Percentiles rank a stretch among this genome's conserved stretches.
These are phyloP conservation scores for Tieghemiomyces parasiticus DNA, from an alignment of 192 early-diverging fungal genomes.

Conservation along the genomic window DNA sequence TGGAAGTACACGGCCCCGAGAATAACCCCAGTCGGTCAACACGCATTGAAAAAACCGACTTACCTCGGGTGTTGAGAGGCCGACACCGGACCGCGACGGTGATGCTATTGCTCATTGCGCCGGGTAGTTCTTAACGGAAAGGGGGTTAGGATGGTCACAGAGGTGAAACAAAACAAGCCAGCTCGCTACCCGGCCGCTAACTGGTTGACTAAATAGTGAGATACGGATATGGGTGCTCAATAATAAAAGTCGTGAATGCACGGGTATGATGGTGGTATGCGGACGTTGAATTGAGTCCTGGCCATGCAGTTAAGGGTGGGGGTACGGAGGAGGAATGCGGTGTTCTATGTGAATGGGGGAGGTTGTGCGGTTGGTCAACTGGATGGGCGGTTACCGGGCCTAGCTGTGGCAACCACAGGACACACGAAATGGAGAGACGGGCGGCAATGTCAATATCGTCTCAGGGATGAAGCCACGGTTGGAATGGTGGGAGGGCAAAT, in stretches of 20 bases:
- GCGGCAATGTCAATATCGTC: too few species aligned
- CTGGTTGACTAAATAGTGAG: too few species aligned
- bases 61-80: slow-evolving; percentile 58
- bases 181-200: too few species aligned
- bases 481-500: background rate
- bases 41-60: background rate
- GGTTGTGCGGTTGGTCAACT: too few species aligned
- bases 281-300: background rate
- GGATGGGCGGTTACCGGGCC: too few species aligned
- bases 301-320: too few species aligned
- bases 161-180: background rate
- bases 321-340: too few species aligned
- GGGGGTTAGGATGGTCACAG: background rate
- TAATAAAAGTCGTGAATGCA: too few species aligned
- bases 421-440: too few species aligned
- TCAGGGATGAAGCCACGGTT: too few species aligned
- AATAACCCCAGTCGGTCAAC: background rate
- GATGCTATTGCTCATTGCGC: slow-evolving; percentile 25
- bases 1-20: background rate
- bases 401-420: too few species aligned
- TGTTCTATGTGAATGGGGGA: too few species aligned
- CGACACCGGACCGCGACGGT: slow-evolving; percentile 68
- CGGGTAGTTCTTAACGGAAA: background rate
- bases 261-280: background rate
- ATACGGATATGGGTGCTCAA: background rate